Evolutionary conservation across 495 filamentous ascomycete species (phyloP).

Genomic region (Delitschia confertaspora): DNA sequence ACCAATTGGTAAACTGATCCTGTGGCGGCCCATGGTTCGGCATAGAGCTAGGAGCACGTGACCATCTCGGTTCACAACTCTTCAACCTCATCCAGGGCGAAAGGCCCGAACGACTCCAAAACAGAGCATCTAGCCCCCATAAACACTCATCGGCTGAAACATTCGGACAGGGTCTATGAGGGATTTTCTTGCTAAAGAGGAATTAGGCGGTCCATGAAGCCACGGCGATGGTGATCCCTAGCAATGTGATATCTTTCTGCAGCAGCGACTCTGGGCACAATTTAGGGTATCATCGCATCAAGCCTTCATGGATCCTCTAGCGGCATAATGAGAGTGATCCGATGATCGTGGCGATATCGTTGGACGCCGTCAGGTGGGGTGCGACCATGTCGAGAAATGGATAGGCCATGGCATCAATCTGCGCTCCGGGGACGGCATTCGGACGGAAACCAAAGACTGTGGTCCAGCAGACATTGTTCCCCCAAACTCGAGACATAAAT

Average conservation of each 20-base stretch:
- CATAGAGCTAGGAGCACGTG: slow-evolving; percentile 22
- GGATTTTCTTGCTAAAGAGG: slow-evolving; percentile 24
- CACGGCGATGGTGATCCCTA: slow-evolving; percentile 27
- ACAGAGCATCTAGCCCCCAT: slow-evolving; percentile 18
- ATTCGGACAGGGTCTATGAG: slow-evolving; percentile 24
- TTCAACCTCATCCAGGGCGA: slow-evolving; percentile 21
- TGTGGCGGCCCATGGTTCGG: slow-evolving; percentile 16
- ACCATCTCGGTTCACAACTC: slow-evolving; percentile 22
- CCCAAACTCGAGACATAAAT: slow-evolving; percentile 26
- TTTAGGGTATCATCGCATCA: slow-evolving; percentile 31
- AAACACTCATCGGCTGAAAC: slow-evolving; percentile 19
- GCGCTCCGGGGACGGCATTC: slow-evolving; percentile 15
- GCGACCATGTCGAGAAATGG: slow-evolving; percentile 25
- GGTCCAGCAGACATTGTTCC: slow-evolving; percentile 2
- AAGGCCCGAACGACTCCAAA: slow-evolving; percentile 19
- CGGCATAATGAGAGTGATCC: slow-evolving; percentile 26
- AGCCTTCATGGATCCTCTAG: slow-evolving; percentile 22
- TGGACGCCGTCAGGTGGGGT: slow-evolving; percentile 28
- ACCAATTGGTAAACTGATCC: slow-evolving; percentile 17
- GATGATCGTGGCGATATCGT: slow-evolving; percentile 30
- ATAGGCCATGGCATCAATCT: slow-evolving; percentile 23
- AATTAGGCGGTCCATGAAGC: slow-evolving; percentile 29
- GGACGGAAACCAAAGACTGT: slow-evolving; percentile 15
- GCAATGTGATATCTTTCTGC: slow-evolving; percentile 29
- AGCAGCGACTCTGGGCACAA: slow-evolving; percentile 24